phyloP scores from a whole-genome alignment of 805 yeast genomes.

The Metschnikowia lachancei region DNA sequence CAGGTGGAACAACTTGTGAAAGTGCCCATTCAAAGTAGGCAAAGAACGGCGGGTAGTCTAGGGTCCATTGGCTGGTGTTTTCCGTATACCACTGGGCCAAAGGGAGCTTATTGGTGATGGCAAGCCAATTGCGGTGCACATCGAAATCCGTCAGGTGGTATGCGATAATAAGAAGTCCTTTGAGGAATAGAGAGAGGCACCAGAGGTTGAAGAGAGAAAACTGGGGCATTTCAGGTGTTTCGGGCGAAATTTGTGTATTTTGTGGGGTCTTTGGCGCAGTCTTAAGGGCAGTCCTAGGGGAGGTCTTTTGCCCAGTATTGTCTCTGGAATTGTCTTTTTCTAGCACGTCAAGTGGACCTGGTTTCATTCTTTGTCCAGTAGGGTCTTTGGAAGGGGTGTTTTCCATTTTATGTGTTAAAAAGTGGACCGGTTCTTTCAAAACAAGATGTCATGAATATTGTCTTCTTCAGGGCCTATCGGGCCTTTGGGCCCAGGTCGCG shows the following conservation, averaged over 20 bases:
- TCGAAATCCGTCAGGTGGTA: constrained; percentile 96
- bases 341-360: too few relatives aligned
- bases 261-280: background rate
- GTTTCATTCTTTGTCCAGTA: too few relatives aligned
- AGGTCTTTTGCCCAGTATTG: too few relatives aligned
- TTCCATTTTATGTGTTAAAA: too few relatives aligned
- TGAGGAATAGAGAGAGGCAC: constrained; percentile 35
- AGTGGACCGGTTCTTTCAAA: too few relatives aligned
- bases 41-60: constrained; percentile 96
- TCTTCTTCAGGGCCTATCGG: too few relatives aligned
- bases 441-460: too few relatives aligned
- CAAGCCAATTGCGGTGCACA: constrained; percentile 96
- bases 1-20: constrained; percentile 64
- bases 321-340: too few relatives aligned
- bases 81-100: constrained; percentile 80
- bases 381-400: too few relatives aligned
- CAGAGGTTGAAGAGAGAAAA: constrained; percentile 32
- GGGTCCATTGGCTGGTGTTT: constrained; percentile 79
- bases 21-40: constrained; percentile 90
- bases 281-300: background rate
- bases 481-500: too few relatives aligned
- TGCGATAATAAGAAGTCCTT: constrained; percentile 46
- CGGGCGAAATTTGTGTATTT: background rate
- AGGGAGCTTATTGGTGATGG: constrained; percentile 78
- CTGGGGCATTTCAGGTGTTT: background rate